Percentiles rank a stretch among this genome's conserved stretches.
These are phyloP conservation scores for Pichia occidentalis DNA, from an alignment of 805 yeast genomes.

Conservation along the genomic window DNA sequence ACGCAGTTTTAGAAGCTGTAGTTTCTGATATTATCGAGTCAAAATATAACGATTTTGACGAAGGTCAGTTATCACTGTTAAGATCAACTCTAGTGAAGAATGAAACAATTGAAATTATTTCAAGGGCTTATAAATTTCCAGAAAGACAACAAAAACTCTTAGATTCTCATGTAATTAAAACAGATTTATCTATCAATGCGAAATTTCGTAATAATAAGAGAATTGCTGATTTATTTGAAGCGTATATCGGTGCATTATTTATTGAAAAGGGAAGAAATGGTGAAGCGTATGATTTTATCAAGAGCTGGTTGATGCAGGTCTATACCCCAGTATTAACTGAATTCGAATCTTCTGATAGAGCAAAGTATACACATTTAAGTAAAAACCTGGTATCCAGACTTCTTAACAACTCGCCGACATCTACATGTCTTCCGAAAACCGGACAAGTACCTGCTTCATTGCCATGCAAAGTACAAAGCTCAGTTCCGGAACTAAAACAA, in stretches of 20 bases:
- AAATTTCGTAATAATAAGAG: slow-evolving; percentile 52
- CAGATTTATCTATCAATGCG: slow-evolving; percentile 8
- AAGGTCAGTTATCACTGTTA: slow-evolving; percentile 71
- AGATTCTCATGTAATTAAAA: slow-evolving; percentile 28
- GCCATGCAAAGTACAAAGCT: too few species aligned
- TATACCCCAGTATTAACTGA: slow-evolving; percentile 28
- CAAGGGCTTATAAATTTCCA: slow-evolving; percentile 61
- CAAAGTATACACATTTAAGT: slow-evolving; percentile 10
- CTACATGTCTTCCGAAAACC: too few species aligned
- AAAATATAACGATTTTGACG: slow-evolving; percentile 61
- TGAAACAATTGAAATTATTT: slow-evolving; percentile 61
- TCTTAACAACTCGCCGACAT: background rate
- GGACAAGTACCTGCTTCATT: too few species aligned
- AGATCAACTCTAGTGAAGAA: slow-evolving; percentile 72
- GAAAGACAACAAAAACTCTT: slow-evolving; percentile 35
- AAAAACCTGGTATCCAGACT: background rate
- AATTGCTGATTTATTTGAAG: slow-evolving; percentile 88
- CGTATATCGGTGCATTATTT: slow-evolving; percentile 81
- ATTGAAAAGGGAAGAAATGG: slow-evolving; percentile 35
- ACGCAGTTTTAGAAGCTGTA: slow-evolving; percentile 69
- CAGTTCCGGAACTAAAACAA: too few species aligned
- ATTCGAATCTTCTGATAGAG: slow-evolving; percentile 1
- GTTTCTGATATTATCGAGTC: slow-evolving; percentile 63
- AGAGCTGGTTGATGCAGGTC: slow-evolving; percentile 45
- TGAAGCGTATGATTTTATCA: slow-evolving; percentile 32